A percentile compares a stretch with the other conserved stretches of the same genome.
Conservation (phyloP, 495 filamentous ascomycete genomes). For the Penicillium simplicissimum region DNA sequence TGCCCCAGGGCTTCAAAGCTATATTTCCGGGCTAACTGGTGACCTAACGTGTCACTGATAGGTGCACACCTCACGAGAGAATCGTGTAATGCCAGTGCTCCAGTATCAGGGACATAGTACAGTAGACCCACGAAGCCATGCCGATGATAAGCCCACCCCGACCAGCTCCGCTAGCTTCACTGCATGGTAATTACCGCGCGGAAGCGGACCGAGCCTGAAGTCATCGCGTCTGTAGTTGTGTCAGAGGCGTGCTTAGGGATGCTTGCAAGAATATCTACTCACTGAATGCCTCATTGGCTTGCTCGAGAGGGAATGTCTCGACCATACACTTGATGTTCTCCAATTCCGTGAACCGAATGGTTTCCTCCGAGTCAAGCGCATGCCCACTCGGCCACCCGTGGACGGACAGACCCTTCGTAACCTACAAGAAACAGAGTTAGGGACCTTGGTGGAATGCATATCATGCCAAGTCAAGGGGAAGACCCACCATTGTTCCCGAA, state of each 20-base stretch:
- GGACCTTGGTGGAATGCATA: not conserved
- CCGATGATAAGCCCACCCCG: too few relatives aligned
- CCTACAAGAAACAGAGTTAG: constrained; percentile 3
- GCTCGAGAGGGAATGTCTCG: constrained; percentile 60
- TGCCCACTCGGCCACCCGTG: constrained; percentile 65
- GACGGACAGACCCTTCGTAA: constrained; percentile 50
- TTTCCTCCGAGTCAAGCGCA: constrained; percentile 63
- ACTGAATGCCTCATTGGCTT: constrained; percentile 55
- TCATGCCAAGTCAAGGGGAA: not conserved
- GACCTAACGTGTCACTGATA: too few relatives aligned
- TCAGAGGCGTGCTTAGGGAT: not conserved
- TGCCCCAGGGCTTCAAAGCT: too few relatives aligned
- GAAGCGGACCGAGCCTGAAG: constrained; percentile 48
- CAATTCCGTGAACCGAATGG: constrained; percentile 59
- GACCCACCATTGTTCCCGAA: not conserved
- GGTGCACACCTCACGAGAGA: too few relatives aligned
- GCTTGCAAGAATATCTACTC: not conserved
- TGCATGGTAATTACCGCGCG: constrained; percentile 55
- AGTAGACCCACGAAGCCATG: too few relatives aligned
- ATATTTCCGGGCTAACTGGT: too few relatives aligned
- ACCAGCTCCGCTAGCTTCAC: constrained; percentile 10
- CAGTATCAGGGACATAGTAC: too few relatives aligned
- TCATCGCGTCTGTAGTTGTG: constrained; percentile 37
- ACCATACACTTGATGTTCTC: constrained; percentile 63
- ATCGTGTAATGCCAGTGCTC: too few relatives aligned